phyloP scores from a whole-genome alignment of 345 rosid species.

The Firmiana major region DNA sequence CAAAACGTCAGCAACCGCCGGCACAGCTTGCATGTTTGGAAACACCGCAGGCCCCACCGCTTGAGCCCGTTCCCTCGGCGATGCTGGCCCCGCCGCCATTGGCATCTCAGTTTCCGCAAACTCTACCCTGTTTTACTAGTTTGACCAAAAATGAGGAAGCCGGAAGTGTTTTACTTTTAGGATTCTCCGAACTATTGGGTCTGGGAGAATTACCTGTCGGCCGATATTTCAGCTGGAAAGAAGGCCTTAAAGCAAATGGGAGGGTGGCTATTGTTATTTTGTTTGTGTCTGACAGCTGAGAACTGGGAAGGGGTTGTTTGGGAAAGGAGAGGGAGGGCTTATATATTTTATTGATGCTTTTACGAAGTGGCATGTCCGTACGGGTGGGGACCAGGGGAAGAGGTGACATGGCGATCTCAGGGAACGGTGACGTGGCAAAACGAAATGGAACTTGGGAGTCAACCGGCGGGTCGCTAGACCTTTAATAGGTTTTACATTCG shows the following conservation, averaged over 20 bases:
- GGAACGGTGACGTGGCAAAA: constrained; percentile 14
- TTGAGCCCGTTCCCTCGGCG: constrained; percentile 20
- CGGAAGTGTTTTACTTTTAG: neutral
- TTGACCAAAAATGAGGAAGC: neutral
- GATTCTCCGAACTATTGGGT: constrained; percentile 20
- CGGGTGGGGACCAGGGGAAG: neutral
- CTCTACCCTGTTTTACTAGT: neutral
- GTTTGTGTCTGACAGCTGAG: constrained; percentile 4
- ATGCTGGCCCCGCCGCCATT: constrained; percentile 46
- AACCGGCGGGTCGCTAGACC: no score
- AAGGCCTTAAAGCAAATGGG: neutral
- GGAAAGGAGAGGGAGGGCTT: neutral
- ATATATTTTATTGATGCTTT: neutral
- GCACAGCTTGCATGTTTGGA: constrained; percentile 19
- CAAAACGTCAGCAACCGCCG: constrained; percentile 40
- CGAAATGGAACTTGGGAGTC: neutral
- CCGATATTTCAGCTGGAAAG: constrained; percentile 4
- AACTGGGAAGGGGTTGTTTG: neutral
- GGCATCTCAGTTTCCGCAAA: constrained; percentile 30
- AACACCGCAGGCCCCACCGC: constrained; percentile 7
- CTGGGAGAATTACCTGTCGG: neutral
- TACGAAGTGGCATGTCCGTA: constrained; percentile 12
- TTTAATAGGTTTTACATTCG: no score
- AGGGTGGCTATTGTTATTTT: neutral
- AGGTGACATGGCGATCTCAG: constrained; percentile 7